These are phyloP conservation scores for Tanacetum coccineum DNA, from an alignment of 129 eudicot genomes.

Conservation along the genomic window DNA sequence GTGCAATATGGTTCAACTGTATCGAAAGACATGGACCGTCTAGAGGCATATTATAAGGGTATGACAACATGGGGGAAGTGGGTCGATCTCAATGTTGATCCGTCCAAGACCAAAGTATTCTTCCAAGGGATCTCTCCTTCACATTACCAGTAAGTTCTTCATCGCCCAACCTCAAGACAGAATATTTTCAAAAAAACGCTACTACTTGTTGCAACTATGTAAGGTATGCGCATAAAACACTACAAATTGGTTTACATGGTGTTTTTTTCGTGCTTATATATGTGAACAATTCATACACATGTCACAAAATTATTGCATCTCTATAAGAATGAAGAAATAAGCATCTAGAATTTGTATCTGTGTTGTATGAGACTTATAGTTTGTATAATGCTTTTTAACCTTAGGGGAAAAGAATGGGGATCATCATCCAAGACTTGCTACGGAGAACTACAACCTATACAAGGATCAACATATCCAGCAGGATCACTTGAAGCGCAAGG, in stretches of 20 bases:
- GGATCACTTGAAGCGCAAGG: constrained; percentile 36
- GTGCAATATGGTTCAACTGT: constrained; percentile 63
- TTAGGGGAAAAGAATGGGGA: constrained; percentile 61
- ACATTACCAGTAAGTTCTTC: constrained; percentile 51
- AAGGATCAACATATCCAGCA: constrained; percentile 51
- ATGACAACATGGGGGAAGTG: constrained; percentile 78
- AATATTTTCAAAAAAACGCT: background rate
- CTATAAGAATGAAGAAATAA: no score
- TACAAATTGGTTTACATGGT: no score
- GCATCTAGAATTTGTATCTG: no score
- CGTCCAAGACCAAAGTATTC: constrained; percentile 64
- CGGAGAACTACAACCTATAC: constrained; percentile 43
- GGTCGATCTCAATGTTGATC: constrained; percentile 64
- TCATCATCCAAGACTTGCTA: constrained; percentile 41
- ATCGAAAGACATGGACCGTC: constrained; percentile 65
- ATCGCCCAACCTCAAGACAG: background rate
- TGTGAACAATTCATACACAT: no score
- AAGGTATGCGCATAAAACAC: no score
- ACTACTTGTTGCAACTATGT: background rate
- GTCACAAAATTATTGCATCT: no score
- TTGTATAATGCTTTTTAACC: constrained; percentile 4
- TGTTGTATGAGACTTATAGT: no score
- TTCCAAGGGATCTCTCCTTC: constrained; percentile 86
- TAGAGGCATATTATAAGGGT: constrained; percentile 66
- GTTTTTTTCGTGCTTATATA: no score